A percentile compares a stretch with the other conserved stretches of the same genome.
These are phyloP conservation scores for Penicillium sp. DNA, from an alignment of 2,329 filamentous ascomycete species.

Conservation along the genomic window DNA sequence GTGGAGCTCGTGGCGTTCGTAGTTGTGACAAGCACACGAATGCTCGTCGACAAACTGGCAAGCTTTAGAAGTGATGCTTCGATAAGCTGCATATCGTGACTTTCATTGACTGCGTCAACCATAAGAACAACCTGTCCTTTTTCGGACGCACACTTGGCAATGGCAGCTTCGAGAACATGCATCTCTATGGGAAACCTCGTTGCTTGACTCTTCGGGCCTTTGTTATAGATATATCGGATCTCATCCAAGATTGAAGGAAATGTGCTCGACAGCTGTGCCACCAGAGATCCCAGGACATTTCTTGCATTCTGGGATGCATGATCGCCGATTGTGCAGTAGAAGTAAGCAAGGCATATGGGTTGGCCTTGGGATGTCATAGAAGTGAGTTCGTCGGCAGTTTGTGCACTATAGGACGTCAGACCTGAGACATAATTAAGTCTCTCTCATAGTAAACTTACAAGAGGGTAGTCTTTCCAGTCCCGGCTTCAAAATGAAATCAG, in stretches of 20 bases:
- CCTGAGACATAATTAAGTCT: neutral
- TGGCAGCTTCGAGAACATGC: constrained; percentile 17
- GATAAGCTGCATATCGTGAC: constrained; percentile 11
- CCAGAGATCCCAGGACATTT: constrained; percentile 20
- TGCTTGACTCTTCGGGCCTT: constrained; percentile 12
- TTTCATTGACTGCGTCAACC: constrained; percentile 24
- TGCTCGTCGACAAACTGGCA: constrained; percentile 8
- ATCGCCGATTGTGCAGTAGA: constrained; percentile 21
- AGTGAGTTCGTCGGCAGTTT: constrained; percentile 15
- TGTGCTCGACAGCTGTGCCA: constrained; percentile 16
- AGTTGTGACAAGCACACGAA: constrained; percentile 20
- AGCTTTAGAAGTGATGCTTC: constrained; percentile 14
- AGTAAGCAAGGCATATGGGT: constrained; percentile 15
- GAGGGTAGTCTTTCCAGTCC: constrained; percentile 22
- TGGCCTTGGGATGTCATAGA: constrained; percentile 8
- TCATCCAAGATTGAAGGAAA: constrained; percentile 12
- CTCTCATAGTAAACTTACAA: constrained; percentile 12
- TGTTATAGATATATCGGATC: constrained; percentile 13
- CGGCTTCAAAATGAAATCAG: constrained; percentile 11
- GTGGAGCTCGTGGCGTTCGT: constrained; percentile 4
- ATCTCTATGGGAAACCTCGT: constrained; percentile 15
- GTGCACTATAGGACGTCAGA: constrained; percentile 15
- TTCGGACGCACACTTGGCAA: constrained; percentile 8
- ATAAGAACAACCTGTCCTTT: constrained; percentile 12
- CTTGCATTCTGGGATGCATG: constrained; percentile 14